Evolutionary conservation across 2,329 filamentous ascomycete species (phyloP).

Genomic region (Colletotrichum sp.): DNA sequence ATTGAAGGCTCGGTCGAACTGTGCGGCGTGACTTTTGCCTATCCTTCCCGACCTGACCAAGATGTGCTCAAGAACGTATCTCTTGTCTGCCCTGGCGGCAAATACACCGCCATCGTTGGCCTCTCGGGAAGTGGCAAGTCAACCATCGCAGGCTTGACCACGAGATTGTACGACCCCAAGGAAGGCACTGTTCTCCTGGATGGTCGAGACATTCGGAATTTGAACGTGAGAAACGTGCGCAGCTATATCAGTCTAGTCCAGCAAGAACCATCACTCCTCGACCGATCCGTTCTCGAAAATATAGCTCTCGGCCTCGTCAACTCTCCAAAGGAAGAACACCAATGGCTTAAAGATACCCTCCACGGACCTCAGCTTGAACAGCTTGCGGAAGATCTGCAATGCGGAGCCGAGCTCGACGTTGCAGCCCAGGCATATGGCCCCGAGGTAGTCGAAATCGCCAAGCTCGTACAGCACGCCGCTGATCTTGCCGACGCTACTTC

Average conservation of each 20-base stretch:
- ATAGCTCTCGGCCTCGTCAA: slow-evolving; percentile 56
- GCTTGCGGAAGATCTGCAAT: slow-evolving; percentile 56
- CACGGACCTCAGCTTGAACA: slow-evolving; percentile 53
- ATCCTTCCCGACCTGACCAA: slow-evolving; percentile 46
- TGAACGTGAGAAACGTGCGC: slow-evolving; percentile 51
- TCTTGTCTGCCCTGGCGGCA: slow-evolving; percentile 52
- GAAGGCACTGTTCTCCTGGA: slow-evolving; percentile 53
- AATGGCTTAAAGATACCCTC: slow-evolving; percentile 48
- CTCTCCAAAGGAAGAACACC: slow-evolving; percentile 43
- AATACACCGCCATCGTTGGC: slow-evolving; percentile 63
- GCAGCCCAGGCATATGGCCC: slow-evolving; percentile 48
- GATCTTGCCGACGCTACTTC: slow-evolving; percentile 62
- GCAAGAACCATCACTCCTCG: slow-evolving; percentile 49
- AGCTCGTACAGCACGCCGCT: slow-evolving; percentile 55
- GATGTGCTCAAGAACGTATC: slow-evolving; percentile 48
- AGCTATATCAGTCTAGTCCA: slow-evolving; percentile 50
- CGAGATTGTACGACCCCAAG: slow-evolving; percentile 63
- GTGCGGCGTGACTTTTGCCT: slow-evolving; percentile 48
- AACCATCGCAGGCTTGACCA: slow-evolving; percentile 58
- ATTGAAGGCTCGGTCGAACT: slow-evolving; percentile 53
- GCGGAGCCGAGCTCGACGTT: slow-evolving; percentile 51
- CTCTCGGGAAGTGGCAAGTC: slow-evolving; percentile 64
- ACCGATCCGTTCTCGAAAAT: slow-evolving; percentile 54
- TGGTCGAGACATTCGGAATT: slow-evolving; percentile 48
- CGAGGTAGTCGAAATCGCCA: slow-evolving; percentile 55